Base-by-base conservation (phyloP, 768 basidiomycete species). In the Collybia sp. region DNA sequence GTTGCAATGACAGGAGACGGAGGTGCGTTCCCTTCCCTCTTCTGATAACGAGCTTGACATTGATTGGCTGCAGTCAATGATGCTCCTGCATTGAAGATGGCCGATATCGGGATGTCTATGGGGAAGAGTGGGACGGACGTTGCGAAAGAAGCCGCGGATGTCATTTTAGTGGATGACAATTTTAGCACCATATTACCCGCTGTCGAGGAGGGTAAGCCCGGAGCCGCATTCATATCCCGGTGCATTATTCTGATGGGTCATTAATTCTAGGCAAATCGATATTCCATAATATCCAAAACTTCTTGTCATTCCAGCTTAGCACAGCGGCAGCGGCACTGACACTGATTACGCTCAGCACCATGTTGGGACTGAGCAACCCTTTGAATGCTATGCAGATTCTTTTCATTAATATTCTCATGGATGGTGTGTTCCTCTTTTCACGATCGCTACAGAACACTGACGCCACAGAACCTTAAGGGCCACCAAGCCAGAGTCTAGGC, bases 341-440 rank as follows among this genome's bases (percentile, higher is more conserved):
- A n/a, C 73, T 98, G 53, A 97, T 98, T 67, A 94, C 94, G 1
- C 72, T 97, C 46, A 92, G 89, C 62, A 98, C 94, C 16, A 75
- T 93, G 62, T 81, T 98, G 56, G 83, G 87, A 12, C 73, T 96
- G 30, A 84, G 82, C 56, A 97, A 95, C 58, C 94, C 94, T 2
- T 75, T 98, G 51, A 98, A 98, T 58, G 85, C 94, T 3, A 97
- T 97, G 93, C 93, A 98, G 64, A 98, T 98, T 57, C 69, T 98
- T n/a, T 98, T 96, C 62, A 97, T 97, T 59, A 97, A 98, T 67
- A 96, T 97, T 60, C 78, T 98, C 40, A 98, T 98, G 94, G 95
- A 98, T 53, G 93, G 93, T 86, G 48, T 43, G 2, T 25, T 46
- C 18, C 38, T 35, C 12, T 44, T 15, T 34, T 30, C 8, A 40